Conservation (phyloP, 495 filamentous ascomycete genomes). For the Hypoxylon fragiforme region DNA sequence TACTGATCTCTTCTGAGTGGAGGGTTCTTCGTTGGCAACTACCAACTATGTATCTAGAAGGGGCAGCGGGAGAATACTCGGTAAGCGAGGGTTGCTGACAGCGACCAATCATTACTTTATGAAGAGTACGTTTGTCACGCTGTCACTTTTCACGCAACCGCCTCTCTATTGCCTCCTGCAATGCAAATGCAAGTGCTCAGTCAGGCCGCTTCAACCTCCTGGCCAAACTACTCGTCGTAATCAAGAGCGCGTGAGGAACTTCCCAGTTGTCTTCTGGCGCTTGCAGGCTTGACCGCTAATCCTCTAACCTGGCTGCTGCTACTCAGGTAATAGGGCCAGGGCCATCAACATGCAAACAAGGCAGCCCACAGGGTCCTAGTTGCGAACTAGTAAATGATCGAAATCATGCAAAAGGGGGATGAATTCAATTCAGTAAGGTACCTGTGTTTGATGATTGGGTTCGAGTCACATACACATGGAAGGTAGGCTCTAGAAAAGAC, state of each 20-base stretch:
- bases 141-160: conserved; percentile 21
- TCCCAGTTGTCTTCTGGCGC: conserved; percentile 8
- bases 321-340: conserved; percentile 22
- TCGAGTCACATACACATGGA: conserved; percentile 14
- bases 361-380: conserved; percentile 19
- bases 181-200: conserved; percentile 31
- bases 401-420: conserved; percentile 8
- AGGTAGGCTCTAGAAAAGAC: conserved; percentile 31
- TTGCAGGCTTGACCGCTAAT: conserved; percentile 30
- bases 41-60: too few species aligned
- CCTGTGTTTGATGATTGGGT: conserved; percentile 20
- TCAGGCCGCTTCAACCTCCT: conserved; percentile 25
- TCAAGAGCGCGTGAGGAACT: conserved; percentile 11
- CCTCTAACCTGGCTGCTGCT: too few species aligned
- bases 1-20: conserved; percentile 2
- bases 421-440: conserved; percentile 6
- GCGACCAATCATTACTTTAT: conserved; percentile 22
- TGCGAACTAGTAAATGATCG: not conserved
- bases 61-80: conserved; percentile 7
- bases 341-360: conserved; percentile 22
- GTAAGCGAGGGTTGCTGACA: conserved; percentile 22
- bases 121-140: conserved; percentile 8
- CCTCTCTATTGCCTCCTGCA: conserved; percentile 29
- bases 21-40: conserved; percentile 16
- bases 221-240: conserved; percentile 13